Conservation (phyloP, 1,284 basidiomycete genomes). For the Puccinia horiana region DNA sequence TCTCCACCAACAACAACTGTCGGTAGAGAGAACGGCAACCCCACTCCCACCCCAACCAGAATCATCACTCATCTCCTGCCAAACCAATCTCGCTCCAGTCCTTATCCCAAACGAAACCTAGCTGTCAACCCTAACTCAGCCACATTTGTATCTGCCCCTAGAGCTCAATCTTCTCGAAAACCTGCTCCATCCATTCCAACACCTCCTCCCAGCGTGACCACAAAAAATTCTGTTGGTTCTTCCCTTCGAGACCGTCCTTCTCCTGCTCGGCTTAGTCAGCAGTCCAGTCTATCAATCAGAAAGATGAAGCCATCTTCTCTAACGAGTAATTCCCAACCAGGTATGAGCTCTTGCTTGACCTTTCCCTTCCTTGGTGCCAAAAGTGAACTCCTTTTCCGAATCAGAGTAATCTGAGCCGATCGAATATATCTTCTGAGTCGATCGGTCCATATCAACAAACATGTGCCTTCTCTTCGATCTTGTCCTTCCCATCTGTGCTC, state of each 20-base stretch:
- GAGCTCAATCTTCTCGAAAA: not conserved
- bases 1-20: constrained; percentile 20
- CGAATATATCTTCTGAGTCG: not conserved
- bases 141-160: too few relatives aligned
- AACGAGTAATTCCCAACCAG: not conserved
- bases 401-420: constrained; percentile 2
- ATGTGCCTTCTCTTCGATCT: not conserved
- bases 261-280: not conserved
- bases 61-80: not conserved
- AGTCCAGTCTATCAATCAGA: not conserved
- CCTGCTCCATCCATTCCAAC: not conserved
- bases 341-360: not conserved
- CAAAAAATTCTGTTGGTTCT: not conserved
- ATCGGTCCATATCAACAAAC: not conserved
- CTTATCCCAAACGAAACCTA: not conserved
- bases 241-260: not conserved
- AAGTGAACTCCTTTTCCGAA: not conserved
- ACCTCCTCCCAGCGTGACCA: not conserved
- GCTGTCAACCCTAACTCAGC: not conserved
- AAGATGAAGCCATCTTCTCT: not conserved
- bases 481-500: too few relatives aligned
- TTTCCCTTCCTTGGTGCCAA: not conserved
- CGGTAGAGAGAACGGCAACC: not conserved
- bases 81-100: not conserved
- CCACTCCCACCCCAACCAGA: too few relatives aligned